Percentiles rank a stretch among this genome's conserved stretches.
phyloP scores from a whole-genome alignment of 805 yeast genomes.

The Candida berthetii region DNA sequence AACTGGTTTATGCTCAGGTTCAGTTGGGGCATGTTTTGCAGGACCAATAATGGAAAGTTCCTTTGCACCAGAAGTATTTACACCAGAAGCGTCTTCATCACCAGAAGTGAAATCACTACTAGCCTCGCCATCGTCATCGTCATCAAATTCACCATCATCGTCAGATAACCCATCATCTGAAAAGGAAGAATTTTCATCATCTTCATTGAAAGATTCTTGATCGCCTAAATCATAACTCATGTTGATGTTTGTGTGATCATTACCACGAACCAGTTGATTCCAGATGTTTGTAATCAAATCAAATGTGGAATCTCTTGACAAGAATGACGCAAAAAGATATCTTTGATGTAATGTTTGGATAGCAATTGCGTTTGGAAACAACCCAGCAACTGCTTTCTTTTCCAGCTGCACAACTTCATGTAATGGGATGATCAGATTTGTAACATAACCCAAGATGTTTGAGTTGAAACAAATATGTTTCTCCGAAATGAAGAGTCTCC shows the following conservation, averaged over 20 bases:
- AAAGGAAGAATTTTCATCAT: background rate
- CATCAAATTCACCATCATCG: slow-evolving; percentile 18
- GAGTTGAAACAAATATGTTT: slow-evolving; percentile 80
- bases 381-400: slow-evolving; percentile 77
- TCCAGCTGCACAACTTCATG: slow-evolving; percentile 73
- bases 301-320: slow-evolving; percentile 59
- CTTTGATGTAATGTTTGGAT: slow-evolving; percentile 36
- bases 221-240: slow-evolving; percentile 6
- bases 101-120: background rate
- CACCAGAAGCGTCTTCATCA: slow-evolving; percentile 3
- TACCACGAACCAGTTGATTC: slow-evolving; percentile 36
- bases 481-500: slow-evolving; percentile 77
- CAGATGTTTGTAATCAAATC: slow-evolving; percentile 54
- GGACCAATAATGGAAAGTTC: slow-evolving; percentile 27
- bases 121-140: slow-evolving; percentile 8
- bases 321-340: slow-evolving; percentile 80
- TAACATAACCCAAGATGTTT: slow-evolving; percentile 85
- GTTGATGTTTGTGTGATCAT: slow-evolving; percentile 7
- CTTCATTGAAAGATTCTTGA: slow-evolving; percentile 2
- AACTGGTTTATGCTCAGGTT: slow-evolving; percentile 33
- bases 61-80: slow-evolving; percentile 3
- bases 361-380: slow-evolving; percentile 82
- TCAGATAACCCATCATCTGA: slow-evolving; percentile 21
- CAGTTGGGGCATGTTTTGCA: slow-evolving; percentile 42
- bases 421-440: slow-evolving; percentile 68